Evolutionary conservation across 2,329 filamentous ascomycete genomes (phyloP).

Genomic region (Venturia carpophila): DNA sequence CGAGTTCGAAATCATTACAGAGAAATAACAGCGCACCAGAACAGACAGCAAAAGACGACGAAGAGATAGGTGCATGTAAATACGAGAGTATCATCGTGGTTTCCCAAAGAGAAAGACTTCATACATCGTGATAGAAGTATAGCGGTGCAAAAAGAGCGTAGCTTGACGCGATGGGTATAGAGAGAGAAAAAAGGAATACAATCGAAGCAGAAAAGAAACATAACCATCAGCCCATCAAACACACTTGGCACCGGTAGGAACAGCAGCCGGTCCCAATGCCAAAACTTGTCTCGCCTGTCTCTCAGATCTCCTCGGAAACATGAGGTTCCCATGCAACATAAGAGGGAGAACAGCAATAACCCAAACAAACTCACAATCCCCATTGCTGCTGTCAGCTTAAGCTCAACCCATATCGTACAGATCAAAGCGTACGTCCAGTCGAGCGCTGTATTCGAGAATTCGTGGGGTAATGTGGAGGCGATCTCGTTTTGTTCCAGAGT

Average conservation of each 20-base stretch:
- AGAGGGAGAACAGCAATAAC: constrained; percentile 17
- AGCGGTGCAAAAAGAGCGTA: not conserved
- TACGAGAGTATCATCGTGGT: not conserved
- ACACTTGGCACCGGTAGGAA: not conserved
- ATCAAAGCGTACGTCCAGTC: constrained; percentile 10
- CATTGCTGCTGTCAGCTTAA: constrained; percentile 14
- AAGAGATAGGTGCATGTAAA: not conserved
- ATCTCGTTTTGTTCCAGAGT: constrained; percentile 28
- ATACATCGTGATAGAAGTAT: not conserved
- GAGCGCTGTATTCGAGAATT: not conserved
- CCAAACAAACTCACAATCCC: constrained; percentile 17
- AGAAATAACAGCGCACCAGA: not conserved
- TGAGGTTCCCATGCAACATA: constrained; percentile 17
- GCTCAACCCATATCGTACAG: constrained; percentile 9
- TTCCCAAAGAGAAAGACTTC: not conserved
- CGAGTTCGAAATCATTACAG: not conserved
- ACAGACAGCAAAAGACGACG: not conserved
- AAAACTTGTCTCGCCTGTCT: not conserved
- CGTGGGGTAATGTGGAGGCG: not conserved
- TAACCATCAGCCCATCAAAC: not conserved
- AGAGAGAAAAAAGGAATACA: not conserved
- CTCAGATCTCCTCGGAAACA: constrained; percentile 2
- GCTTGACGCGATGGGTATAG: not conserved
- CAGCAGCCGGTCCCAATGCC: not conserved
- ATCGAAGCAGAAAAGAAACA: not conserved